Percentiles rank a stretch among this genome's conserved stretches.
phyloP scores from a whole-genome alignment of 2,329 filamentous ascomycete species.

The Phaeosphaeria sp. region DNA sequence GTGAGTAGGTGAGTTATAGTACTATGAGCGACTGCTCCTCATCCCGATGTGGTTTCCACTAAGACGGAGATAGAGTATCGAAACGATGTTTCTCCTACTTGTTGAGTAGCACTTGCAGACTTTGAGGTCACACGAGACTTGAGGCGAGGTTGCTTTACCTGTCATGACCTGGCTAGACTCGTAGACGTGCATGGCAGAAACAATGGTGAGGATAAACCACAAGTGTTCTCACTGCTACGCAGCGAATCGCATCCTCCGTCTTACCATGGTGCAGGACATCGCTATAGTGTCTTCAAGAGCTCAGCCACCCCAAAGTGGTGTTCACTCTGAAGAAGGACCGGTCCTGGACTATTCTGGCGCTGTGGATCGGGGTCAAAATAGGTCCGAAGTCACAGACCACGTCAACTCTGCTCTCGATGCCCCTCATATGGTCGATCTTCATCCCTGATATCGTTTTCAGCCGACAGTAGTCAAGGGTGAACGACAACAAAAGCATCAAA shows the following conservation, averaged over 20 bases:
- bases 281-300: not conserved
- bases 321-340: not conserved
- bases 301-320: not conserved
- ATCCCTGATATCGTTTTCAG: not conserved
- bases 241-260: not conserved
- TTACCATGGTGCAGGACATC: not conserved
- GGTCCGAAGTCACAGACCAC: not conserved
- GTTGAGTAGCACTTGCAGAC: not conserved
- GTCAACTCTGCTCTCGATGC: not conserved
- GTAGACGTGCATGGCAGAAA: not conserved
- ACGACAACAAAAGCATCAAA: not conserved
- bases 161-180: not conserved
- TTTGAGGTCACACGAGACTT: not conserved
- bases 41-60: conserved; percentile 12
- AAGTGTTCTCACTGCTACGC: not conserved
- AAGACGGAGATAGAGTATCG: not conserved
- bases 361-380: not conserved
- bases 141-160: not conserved
- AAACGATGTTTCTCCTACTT: not conserved
- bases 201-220: not conserved
- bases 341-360: not conserved
- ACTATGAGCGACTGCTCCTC: conserved; percentile 20
- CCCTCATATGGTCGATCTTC: not conserved
- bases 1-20: conserved; percentile 25
- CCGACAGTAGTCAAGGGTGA: not conserved